phyloP scores from a whole-genome alignment of 2,329 filamentous ascomycete species.

The Xylaria sp. region DNA sequence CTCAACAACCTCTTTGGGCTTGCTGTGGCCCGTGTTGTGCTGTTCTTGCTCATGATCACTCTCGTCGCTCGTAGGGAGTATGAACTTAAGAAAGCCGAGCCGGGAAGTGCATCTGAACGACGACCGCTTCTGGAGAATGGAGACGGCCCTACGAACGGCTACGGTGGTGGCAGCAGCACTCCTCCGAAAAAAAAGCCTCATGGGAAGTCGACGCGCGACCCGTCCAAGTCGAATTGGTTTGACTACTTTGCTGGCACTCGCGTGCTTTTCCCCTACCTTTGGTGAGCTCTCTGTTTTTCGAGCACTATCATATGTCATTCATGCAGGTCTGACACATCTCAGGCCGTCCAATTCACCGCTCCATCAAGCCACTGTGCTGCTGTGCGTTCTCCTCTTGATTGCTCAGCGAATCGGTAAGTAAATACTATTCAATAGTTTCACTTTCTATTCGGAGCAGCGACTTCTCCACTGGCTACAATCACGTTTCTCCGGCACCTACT shows the following conservation, averaged over 20 bases:
- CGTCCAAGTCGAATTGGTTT: slow-evolving; percentile 35
- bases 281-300: slow-evolving; percentile 26
- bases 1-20: slow-evolving; percentile 32
- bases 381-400: slow-evolving; percentile 39
- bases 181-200: slow-evolving; percentile 5
- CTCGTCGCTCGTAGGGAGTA: slow-evolving; percentile 31
- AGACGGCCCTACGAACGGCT: slow-evolving; percentile 28
- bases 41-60: slow-evolving; percentile 35
- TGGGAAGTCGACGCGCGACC: slow-evolving; percentile 15
- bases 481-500: neutral
- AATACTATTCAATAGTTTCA: no score
- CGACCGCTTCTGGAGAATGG: slow-evolving; percentile 39
- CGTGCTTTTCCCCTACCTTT: slow-evolving; percentile 43
- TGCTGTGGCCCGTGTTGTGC: slow-evolving; percentile 30
- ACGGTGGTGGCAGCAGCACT: slow-evolving; percentile 22
- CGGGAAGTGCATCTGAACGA: slow-evolving; percentile 33
- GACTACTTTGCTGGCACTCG: slow-evolving; percentile 43
- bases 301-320: neutral
- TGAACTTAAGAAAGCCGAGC: slow-evolving; percentile 29
- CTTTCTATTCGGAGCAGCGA: no score
- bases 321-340: slow-evolving; percentile 5
- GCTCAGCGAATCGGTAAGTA: slow-evolving; percentile 34
- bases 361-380: slow-evolving; percentile 38
- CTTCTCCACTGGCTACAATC: neutral
- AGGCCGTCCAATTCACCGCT: slow-evolving; percentile 40